phyloP scores from a whole-genome alignment of 345 rosid genomes.

The Acer negundo region DNA sequence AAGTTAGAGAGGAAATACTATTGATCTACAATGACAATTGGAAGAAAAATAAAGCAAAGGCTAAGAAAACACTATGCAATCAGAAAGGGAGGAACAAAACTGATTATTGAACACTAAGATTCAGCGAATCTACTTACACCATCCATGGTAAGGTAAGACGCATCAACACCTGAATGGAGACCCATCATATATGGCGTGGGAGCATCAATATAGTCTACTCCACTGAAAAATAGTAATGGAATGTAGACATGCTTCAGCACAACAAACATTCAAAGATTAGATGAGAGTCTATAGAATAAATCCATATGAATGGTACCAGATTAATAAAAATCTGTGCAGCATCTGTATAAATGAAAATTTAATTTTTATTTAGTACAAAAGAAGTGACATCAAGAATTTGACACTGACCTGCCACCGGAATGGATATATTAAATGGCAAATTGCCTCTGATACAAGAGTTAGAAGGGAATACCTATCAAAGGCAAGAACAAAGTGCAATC shows the following conservation, averaged over 20 bases:
- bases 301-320: conserved; percentile 8
- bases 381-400: background rate
- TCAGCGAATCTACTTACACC: conserved; percentile 70
- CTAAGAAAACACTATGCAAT: background rate
- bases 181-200: conserved; percentile 99
- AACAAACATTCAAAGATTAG: conserved; percentile 63
- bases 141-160: conserved; percentile 82
- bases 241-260: conserved; percentile 98
- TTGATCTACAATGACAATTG: background rate
- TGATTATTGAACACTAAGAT: background rate
- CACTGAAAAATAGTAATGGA: conserved; percentile 99
- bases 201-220: conserved; percentile 99
- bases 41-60: background rate
- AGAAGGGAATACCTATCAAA: conserved; percentile 83
- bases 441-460: conserved; percentile 89
- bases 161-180: conserved; percentile 95
- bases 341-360: background rate
- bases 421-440: conserved; percentile 97
- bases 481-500: conserved; percentile 17
- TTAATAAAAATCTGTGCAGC: background rate
- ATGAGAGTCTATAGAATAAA: conserved; percentile 17
- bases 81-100: background rate
- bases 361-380: background rate
- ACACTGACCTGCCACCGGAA: conserved; percentile 91
- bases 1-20: background rate